These are phyloP conservation scores for Phytophthora colocasiae DNA, from an alignment of 352 stramenopile genomes.

Conservation along the genomic window DNA sequence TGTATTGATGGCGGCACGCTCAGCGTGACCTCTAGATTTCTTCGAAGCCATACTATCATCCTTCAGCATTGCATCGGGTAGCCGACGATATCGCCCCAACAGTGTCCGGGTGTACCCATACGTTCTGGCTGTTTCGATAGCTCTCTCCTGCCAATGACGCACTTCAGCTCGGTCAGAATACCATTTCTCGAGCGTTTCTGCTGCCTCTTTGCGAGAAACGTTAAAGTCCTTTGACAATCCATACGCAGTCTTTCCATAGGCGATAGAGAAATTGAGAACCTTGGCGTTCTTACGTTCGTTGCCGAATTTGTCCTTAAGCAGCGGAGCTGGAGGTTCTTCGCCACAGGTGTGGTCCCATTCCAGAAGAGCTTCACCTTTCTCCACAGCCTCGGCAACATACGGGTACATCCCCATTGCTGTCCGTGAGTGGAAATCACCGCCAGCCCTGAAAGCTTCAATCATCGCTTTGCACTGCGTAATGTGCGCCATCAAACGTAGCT, in stretches of 20 bases:
- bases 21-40: constrained; percentile 86
- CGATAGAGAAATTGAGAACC: constrained; percentile 99
- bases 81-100: constrained; percentile 97
- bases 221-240: constrained; percentile 94
- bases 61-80: constrained; percentile 93
- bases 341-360: constrained; percentile 97
- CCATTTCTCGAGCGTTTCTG: constrained; percentile 95
- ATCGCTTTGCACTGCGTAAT: constrained; percentile 99
- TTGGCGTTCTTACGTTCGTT: constrained; percentile 98
- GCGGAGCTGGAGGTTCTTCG: constrained; percentile 86
- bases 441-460: constrained; percentile 96
- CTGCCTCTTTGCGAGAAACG: constrained; percentile 80
- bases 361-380: constrained; percentile 95
- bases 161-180: constrained; percentile 95
- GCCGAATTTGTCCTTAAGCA: constrained; percentile 99
- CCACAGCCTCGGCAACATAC: constrained; percentile 96
- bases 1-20: constrained; percentile 99
- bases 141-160: constrained; percentile 94
- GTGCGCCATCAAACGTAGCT: constrained; percentile 98
- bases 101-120: constrained; percentile 95
- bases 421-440: constrained; percentile 94
- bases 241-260: constrained; percentile 99
- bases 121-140: constrained; percentile 87
- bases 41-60: constrained; percentile 64
- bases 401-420: constrained; percentile 99